These are phyloP conservation scores for Hypsizygus marmoreus DNA, from an alignment of 768 basidiomycete species.

Conservation along the genomic window DNA sequence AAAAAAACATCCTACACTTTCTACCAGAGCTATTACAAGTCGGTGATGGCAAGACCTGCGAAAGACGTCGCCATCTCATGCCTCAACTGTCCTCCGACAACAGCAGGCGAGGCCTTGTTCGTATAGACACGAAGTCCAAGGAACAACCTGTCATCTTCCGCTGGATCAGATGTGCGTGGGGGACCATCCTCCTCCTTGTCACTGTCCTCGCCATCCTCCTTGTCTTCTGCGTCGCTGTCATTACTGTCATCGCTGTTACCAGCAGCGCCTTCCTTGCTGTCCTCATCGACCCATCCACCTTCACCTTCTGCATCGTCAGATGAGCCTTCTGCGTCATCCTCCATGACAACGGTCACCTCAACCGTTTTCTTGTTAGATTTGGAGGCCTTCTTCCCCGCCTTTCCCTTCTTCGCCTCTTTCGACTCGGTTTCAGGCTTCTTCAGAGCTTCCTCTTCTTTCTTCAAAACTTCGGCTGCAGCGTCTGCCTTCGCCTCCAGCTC, in stretches of 20 bases:
- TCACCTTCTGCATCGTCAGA: neutral
- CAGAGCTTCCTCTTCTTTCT: neutral
- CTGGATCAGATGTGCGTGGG: neutral
- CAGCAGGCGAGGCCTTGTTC: slow-evolving; percentile 27
- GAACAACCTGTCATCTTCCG: slow-evolving; percentile 24
- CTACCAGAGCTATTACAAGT: too few species aligned
- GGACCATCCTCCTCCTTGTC: neutral
- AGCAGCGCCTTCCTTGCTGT: neutral
- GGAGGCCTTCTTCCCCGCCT: neutral
- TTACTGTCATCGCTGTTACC: neutral
- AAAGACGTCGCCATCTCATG: slow-evolving; percentile 19
- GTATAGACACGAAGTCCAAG: slow-evolving; percentile 43
- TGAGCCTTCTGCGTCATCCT: neutral
- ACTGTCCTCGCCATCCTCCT: neutral
- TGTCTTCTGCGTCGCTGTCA: neutral
- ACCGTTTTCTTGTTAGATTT: neutral
- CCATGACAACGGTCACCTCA: too few species aligned
- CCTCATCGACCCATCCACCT: neutral
- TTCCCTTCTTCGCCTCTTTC: neutral
- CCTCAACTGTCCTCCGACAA: slow-evolving; percentile 35
- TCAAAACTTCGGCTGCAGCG: slow-evolving; percentile 9
- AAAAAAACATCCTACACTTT: too few species aligned
- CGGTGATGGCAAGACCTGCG: slow-evolving; percentile 12
- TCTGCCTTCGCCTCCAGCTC: slow-evolving; percentile 24
- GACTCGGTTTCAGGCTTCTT: neutral